Evolutionary conservation across 306 rosid genomes (phyloP).

Genomic region (Luffa aegyptiaca): DNA sequence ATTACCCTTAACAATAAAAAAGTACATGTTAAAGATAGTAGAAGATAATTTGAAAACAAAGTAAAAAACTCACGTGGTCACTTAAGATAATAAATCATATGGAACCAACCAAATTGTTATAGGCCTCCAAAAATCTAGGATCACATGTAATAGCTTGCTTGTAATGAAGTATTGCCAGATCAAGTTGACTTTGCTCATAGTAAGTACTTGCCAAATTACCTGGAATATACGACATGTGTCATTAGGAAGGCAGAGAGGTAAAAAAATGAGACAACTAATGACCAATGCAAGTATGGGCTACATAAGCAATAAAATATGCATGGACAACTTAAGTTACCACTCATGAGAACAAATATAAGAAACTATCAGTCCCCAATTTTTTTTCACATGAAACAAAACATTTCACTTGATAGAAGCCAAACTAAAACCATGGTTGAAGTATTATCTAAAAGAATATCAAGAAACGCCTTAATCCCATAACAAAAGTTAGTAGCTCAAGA

Average conservation of each 20-base stretch:
- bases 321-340: neutral
- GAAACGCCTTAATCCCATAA: neutral
- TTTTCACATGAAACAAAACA: neutral
- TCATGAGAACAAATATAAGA: neutral
- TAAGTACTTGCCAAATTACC: conserved; percentile 89
- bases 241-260: neutral
- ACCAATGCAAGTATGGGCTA: neutral
- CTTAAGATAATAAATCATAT: conserved; percentile 1
- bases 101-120: conserved; percentile 81
- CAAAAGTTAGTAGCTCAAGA: neutral
- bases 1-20: conserved; percentile 49
- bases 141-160: conserved; percentile 89
- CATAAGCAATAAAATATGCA: neutral
- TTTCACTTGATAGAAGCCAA: neutral
- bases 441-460: neutral
- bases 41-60: neutral
- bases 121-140: conserved; percentile 95
- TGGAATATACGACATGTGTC: conserved; percentile 12
- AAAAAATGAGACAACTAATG: neutral
- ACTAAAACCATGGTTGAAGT: neutral
- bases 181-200: conserved; percentile 92
- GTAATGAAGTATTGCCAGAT: conserved; percentile 86
- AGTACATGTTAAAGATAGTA: neutral
- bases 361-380: neutral
- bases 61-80: neutral